phyloP scores from a whole-genome alignment of 2,329 filamentous ascomycete genomes.

The Diplodia sapinea region DNA sequence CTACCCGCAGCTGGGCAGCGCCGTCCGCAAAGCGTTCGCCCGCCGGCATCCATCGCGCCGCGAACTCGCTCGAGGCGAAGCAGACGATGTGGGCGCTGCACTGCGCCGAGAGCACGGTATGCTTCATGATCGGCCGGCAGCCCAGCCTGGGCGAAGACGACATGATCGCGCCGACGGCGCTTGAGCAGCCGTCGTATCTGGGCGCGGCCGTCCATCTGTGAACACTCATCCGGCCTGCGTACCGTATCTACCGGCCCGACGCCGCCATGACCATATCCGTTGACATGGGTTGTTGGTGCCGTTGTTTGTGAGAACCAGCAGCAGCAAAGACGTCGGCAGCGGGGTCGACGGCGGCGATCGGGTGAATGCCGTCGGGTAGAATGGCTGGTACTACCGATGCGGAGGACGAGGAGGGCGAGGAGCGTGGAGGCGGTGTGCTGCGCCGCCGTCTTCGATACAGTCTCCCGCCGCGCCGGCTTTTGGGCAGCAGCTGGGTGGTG shows the following conservation, averaged over 20 bases:
- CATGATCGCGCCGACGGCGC: not conserved
- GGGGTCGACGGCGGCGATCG: too few relatives aligned
- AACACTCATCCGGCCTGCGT: not conserved
- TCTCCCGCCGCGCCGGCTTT: not conserved
- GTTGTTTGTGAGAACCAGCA: too few relatives aligned
- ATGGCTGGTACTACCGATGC: not conserved
- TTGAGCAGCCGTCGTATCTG: not conserved
- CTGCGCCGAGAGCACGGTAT: conserved; percentile 3
- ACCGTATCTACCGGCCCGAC: not conserved
- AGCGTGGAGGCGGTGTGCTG: too few relatives aligned
- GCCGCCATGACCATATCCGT: not conserved
- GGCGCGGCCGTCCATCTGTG: not conserved
- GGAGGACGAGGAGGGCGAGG: not conserved
- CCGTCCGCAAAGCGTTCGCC: not conserved
- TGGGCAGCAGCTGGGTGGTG: not conserved
- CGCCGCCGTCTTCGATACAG: not conserved
- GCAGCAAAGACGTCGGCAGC: too few relatives aligned
- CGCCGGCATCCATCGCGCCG: conserved; percentile 1
- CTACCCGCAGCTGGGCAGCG: conserved; percentile 7
- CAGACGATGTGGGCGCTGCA: conserved; percentile 1
- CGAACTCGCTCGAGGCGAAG: not conserved
- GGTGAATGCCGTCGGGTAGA: too few relatives aligned
- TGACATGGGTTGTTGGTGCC: not conserved
- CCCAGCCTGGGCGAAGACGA: not conserved
- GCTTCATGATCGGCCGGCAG: not conserved